Base-by-base conservation (phyloP, 2,329 filamentous ascomycete species). In the Pestalotiopsis sp. region DNA sequence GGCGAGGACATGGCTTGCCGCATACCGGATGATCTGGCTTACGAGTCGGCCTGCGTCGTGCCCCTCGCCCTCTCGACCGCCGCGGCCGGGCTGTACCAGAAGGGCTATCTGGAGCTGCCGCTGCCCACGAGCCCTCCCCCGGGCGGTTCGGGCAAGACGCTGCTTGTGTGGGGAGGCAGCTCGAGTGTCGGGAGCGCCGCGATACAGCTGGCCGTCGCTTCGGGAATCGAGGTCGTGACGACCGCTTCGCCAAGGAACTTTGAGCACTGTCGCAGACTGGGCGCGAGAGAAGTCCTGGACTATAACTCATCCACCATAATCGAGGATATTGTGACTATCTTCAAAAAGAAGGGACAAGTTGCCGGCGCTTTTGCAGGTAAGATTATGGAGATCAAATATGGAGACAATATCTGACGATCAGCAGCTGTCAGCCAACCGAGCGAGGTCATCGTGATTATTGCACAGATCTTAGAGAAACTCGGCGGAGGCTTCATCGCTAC, bases 151-250 rank as follows among this genome's bases (percentile, higher is more conserved):
- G 58, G 61, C 11, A 69, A 62, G 63, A 68, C 75, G 36, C 4
- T 84, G 0, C 74, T 86, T 13, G 75, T 86, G 7, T 86, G 83
- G 81, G 84, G 84, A 39, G 85, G 83, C 5, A 80, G 81, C 2
- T 78, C 79, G 2, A 78, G 76, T 38, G 81, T 83, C 1, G 82
- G 82, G 1, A 76, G 76, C 66, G 79, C 77, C 56, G 79, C 79
- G 1, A 78, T 82, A 12, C 82, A 84, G 68, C 75, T 83, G 5
- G 77, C 79, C n/a, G 71, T 74, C 1, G 77, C 77, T 1, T 75
- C 78, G 12, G 82, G 82, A 1, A 80, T 79, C 63, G 73, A 78
- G 20, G 81, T 84, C 14, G 66, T 82, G 12, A 71, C 78, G 6
- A 81, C 79, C 1, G 75, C 77, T 0, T 78, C 77, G 1, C 71